Evolutionary conservation across 2,329 filamentous ascomycete species (phyloP).

Genomic region (Phaeoacremonium minimum): DNA sequence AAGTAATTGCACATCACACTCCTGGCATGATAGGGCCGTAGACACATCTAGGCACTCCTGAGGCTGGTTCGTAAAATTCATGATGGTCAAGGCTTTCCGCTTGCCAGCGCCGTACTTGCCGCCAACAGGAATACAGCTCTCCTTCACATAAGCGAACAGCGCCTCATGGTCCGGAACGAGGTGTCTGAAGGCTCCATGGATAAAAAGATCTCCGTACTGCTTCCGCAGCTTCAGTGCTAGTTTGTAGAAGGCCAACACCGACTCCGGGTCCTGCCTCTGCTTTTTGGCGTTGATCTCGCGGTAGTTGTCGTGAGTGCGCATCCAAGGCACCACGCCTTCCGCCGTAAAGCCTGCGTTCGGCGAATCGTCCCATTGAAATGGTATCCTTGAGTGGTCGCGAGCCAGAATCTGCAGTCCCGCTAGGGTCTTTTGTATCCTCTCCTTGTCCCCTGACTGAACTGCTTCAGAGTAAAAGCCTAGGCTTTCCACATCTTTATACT

Average conservation of each 20-base stretch:
- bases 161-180: constrained; percentile 43
- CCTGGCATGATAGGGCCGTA: constrained; percentile 12
- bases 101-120: constrained; percentile 10
- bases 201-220: constrained; percentile 52
- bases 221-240: constrained; percentile 46
- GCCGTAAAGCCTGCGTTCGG: constrained; percentile 58
- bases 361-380: constrained; percentile 60
- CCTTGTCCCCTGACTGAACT: constrained; percentile 24
- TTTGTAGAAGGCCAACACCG: constrained; percentile 58
- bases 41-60: constrained; percentile 19
- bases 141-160: constrained; percentile 52
- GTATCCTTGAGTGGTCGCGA: constrained; percentile 60
- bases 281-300: constrained; percentile 48
- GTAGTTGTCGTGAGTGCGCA: constrained; percentile 60
- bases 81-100: constrained; percentile 30
- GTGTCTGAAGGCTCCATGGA: constrained; percentile 57
- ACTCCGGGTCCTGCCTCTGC: constrained; percentile 38
- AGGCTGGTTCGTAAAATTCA: constrained; percentile 40
- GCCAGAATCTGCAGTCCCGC: constrained; percentile 52
- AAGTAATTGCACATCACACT: constrained; percentile 16
- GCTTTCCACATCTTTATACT: constrained; percentile 51
- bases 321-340: constrained; percentile 51
- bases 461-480: constrained; percentile 46
- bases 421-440: constrained; percentile 39
- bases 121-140: constrained; percentile 14